Conservation (phyloP, 1,284 basidiomycete species). For the Apiotrichum brassicae region DNA sequence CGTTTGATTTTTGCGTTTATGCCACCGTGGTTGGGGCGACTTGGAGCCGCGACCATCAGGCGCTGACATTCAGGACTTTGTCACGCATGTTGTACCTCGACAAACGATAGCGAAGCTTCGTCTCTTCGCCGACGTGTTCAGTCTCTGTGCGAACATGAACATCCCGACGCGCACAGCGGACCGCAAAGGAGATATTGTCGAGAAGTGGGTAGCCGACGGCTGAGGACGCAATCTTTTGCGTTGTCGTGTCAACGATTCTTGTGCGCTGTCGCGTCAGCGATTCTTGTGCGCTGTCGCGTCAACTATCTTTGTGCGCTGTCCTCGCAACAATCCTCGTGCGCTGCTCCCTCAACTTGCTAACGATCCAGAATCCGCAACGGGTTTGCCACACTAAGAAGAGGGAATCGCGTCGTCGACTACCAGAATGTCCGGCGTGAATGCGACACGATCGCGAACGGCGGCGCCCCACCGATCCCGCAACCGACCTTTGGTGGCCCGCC, state of each 20-base stretch:
- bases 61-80: conserved; percentile 36
- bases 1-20: too few relatives aligned
- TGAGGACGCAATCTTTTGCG: background rate
- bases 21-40: too few relatives aligned
- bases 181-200: conserved; percentile 33
- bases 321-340: too few relatives aligned
- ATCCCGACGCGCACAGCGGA: conserved; percentile 26
- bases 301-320: too few relatives aligned
- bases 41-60: too few relatives aligned
- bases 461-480: conserved; percentile 1
- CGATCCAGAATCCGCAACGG: conserved; percentile 19
- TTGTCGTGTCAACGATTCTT: background rate
- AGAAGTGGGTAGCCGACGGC: conserved; percentile 24
- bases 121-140: conserved; percentile 23
- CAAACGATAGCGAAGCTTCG: conserved; percentile 30
- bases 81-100: conserved; percentile 22
- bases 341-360: background rate
- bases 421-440: conserved; percentile 17
- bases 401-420: conserved; percentile 17
- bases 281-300: too few relatives aligned
- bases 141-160: conserved; percentile 11
- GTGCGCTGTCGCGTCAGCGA: too few relatives aligned
- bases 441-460: conserved; percentile 15
- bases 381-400: conserved; percentile 21
- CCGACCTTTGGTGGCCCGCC: conserved; percentile 22